Evolutionary conservation across 75 land plant genomes (phyloP).

Genomic region (Pinus taeda): DNA sequence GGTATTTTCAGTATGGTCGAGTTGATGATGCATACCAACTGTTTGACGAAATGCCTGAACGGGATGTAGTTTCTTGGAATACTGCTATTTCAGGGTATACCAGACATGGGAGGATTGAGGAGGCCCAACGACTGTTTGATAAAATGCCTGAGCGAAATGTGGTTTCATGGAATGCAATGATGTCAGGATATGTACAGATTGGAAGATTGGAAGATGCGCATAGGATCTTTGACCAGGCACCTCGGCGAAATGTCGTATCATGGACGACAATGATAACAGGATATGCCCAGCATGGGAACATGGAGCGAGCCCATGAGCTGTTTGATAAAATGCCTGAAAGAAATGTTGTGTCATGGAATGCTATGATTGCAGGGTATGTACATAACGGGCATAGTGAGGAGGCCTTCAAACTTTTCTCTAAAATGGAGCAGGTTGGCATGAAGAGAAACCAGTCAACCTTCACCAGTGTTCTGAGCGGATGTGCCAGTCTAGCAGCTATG

Average conservation of each 20-base stretch:
- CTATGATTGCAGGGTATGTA: too few species aligned
- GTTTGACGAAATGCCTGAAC: constrained; percentile 16
- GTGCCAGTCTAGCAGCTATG: constrained; percentile 42
- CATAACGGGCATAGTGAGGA: too few species aligned
- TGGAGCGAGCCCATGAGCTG: too few species aligned
- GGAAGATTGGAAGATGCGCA: constrained; percentile 23
- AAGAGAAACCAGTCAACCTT: too few species aligned
- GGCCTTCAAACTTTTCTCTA: too few species aligned
- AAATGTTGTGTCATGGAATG: too few species aligned
- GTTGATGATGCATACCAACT: constrained; percentile 21
- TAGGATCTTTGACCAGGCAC: neutral
- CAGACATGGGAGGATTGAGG: constrained; percentile 13
- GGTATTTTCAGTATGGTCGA: constrained; percentile 15
- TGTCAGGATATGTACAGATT: constrained; percentile 27
- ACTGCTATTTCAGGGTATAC: constrained; percentile 28
- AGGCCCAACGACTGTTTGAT: constrained; percentile 31
- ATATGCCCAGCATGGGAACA: too few species aligned
- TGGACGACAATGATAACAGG: too few species aligned
- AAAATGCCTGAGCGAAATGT: constrained; percentile 30
- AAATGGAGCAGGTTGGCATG: too few species aligned
- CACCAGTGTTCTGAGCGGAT: constrained; percentile 38
- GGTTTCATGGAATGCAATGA: constrained; percentile 48
- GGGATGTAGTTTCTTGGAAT: constrained; percentile 36
- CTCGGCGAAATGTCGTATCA: too few species aligned
- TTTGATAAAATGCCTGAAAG: too few species aligned